These are phyloP conservation scores for Candida schatavii DNA, from an alignment of 805 yeast species.

Conservation along the genomic window DNA sequence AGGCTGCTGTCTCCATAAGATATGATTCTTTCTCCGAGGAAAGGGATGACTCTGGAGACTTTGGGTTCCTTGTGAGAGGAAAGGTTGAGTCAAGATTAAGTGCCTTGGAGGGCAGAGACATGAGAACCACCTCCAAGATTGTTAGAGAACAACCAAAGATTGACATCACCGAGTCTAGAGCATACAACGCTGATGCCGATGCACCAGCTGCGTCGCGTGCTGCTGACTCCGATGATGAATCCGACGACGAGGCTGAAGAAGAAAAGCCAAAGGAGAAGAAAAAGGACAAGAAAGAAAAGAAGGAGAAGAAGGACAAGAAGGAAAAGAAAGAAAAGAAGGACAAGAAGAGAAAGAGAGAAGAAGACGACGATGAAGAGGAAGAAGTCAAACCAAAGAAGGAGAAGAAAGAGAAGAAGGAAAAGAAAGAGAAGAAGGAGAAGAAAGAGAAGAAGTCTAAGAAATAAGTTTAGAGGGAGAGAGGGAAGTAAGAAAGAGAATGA, in stretches of 20 bases:
- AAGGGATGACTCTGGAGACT: conserved; percentile 91
- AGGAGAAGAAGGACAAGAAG: conserved; percentile 27
- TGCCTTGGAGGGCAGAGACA: conserved; percentile 93
- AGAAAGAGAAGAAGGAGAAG: conserved; percentile 27
- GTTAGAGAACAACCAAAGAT: conserved; percentile 82
- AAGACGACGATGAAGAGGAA: conserved; percentile 26
- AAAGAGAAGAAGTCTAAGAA: conserved; percentile 20
- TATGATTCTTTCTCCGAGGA: conserved; percentile 97
- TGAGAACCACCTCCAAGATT: conserved; percentile 83
- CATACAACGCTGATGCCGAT: conserved; percentile 96
- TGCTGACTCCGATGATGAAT: conserved; percentile 22
- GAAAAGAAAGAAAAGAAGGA: conserved; percentile 23
- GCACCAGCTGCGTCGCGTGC: conserved; percentile 44
- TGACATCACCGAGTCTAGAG: conserved; percentile 77
- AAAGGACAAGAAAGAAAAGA: conserved; percentile 28
- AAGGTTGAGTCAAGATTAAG: conserved; percentile 94
- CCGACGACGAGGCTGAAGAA: conserved; percentile 25
- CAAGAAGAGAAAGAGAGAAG: conserved; percentile 21
- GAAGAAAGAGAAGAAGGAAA: conserved; percentile 20
- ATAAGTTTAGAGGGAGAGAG: conserved; percentile 10
- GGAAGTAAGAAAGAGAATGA: background rate
- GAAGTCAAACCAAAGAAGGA: conserved; percentile 23
- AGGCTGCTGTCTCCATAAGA: conserved; percentile 95
- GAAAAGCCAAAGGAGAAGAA: conserved; percentile 19
- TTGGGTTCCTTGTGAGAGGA: conserved; percentile 87